Conservation (phyloP, 768 basidiomycete species). For the Phaeotremella skinneri region DNA sequence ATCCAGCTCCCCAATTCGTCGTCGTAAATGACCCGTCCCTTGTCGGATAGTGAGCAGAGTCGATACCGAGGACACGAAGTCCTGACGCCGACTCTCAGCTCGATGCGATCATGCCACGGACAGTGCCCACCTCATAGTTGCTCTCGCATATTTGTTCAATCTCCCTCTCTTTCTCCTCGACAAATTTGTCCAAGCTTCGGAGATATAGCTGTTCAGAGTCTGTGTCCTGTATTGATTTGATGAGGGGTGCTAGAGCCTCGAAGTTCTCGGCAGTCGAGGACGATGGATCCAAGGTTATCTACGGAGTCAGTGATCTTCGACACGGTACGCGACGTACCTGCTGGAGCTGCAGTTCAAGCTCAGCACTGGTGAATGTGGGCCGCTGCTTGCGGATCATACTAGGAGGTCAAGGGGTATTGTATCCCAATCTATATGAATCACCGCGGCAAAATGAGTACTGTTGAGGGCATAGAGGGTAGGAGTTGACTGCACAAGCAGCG, state of each 20-base stretch:
- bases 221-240: slow-evolving; percentile 86
- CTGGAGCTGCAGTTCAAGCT: slow-evolving; percentile 48
- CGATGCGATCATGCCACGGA: not conserved
- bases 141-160: slow-evolving; percentile 94
- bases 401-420: too few species aligned
- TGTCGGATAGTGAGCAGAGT: slow-evolving; percentile 93
- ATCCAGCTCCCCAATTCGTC: slow-evolving; percentile 86
- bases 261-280: slow-evolving; percentile 70
- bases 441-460: too few species aligned
- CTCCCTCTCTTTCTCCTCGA: slow-evolving; percentile 90
- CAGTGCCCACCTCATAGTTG: slow-evolving; percentile 66
- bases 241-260: slow-evolving; percentile 90
- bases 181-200: slow-evolving; percentile 76
- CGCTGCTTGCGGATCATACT: slow-evolving; percentile 37
- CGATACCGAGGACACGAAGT: slow-evolving; percentile 96
- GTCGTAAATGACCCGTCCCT: slow-evolving; percentile 88
- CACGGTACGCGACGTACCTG: slow-evolving; percentile 30
- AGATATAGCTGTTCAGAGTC: slow-evolving; percentile 87
- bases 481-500: too few species aligned
- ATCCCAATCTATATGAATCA: too few species aligned
- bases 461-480: too few species aligned
- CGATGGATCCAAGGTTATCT: slow-evolving; percentile 41
- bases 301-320: not conserved
- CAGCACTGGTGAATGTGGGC: slow-evolving; percentile 45
- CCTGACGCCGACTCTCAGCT: slow-evolving; percentile 53